Evolutionary conservation across 495 filamentous ascomycete genomes (phyloP).

Genomic region (Hypoxylon fuscum): DNA sequence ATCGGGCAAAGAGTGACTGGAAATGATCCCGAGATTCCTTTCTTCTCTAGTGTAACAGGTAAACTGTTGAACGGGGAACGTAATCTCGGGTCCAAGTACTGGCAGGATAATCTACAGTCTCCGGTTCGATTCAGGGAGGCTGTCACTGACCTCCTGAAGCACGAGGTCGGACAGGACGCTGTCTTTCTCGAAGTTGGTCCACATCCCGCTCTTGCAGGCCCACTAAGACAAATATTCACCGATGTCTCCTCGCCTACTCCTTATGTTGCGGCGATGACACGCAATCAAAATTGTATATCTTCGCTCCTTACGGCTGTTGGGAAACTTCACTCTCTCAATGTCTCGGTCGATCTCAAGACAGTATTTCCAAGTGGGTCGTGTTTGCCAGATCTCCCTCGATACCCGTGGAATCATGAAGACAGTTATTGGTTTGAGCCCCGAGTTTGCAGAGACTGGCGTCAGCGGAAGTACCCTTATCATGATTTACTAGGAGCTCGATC

Average conservation of each 20-base stretch:
- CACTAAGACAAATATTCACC: slow-evolving; percentile 57
- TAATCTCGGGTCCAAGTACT: slow-evolving; percentile 34
- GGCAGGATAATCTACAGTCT: slow-evolving; percentile 40
- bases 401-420: slow-evolving; percentile 52
- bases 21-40: slow-evolving; percentile 23
- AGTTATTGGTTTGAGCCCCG: slow-evolving; percentile 52
- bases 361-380: slow-evolving; percentile 20
- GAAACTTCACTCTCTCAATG: slow-evolving; percentile 45
- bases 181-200: slow-evolving; percentile 65
- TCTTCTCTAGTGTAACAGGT: slow-evolving; percentile 47
- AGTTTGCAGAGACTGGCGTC: slow-evolving; percentile 52
- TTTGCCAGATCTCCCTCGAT: slow-evolving; percentile 42
- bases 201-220: slow-evolving; percentile 62
- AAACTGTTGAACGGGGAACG: slow-evolving; percentile 14
- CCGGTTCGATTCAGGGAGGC: slow-evolving; percentile 47
- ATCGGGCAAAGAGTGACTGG: slow-evolving; percentile 29
- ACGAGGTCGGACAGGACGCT: slow-evolving; percentile 27
- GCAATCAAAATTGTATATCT: slow-evolving; percentile 40
- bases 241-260: slow-evolving; percentile 24
- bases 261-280: slow-evolving; percentile 45
- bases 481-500: slow-evolving; percentile 55
- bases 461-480: slow-evolving; percentile 47
- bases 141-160: slow-evolving; percentile 29
- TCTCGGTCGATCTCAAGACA: slow-evolving; percentile 47
- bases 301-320: slow-evolving; percentile 42